Evolutionary conservation across 345 rosid genomes (phyloP).

Genomic region (Rhodomyrtus tomentosa): DNA sequence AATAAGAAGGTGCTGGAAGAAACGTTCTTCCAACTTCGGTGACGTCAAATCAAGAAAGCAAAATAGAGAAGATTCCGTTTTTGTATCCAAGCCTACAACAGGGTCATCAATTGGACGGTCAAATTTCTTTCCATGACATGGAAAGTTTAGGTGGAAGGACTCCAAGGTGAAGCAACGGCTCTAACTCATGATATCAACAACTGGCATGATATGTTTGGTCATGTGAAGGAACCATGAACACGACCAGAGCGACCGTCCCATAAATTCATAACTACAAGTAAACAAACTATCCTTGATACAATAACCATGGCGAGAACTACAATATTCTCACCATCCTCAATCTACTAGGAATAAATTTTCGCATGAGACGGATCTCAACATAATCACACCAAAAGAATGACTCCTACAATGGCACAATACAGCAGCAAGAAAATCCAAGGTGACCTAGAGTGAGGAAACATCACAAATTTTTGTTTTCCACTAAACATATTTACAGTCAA

Average conservation of each 20-base stretch:
- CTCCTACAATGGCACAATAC: conserved; percentile 9
- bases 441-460: conserved; percentile 1
- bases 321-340: neutral
- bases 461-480: conserved; percentile 2
- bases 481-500: conserved; percentile 6
- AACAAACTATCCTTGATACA: neutral
- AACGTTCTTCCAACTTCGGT: neutral
- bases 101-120: neutral
- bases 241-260: neutral
- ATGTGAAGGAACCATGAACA: neutral
- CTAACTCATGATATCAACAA: neutral
- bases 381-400: conserved; percentile 13
- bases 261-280: neutral
- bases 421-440: conserved; percentile 12
- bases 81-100: neutral
- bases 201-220: neutral
- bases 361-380: neutral
- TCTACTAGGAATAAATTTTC: neutral
- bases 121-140: neutral
- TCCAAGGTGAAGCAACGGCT: neutral
- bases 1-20: neutral
- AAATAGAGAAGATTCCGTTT: neutral
- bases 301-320: neutral
- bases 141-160: neutral
- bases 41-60: neutral